These are phyloP conservation scores for Kalaharituber pfeilii DNA, from an alignment of 2,329 filamentous ascomycete genomes.

Conservation along the genomic window DNA sequence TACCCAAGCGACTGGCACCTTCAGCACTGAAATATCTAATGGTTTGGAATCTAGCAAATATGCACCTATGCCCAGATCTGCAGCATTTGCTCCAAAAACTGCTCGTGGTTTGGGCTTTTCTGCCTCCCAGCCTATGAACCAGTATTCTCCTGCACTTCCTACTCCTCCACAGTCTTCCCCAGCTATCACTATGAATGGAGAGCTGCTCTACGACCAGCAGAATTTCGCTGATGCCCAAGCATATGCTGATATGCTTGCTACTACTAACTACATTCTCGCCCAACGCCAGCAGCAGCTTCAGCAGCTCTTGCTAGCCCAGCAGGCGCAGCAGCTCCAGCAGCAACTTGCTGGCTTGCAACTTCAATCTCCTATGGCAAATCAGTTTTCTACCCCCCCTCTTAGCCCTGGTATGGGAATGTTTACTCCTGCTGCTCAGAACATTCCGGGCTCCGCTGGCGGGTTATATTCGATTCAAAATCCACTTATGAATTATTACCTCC, in stretches of 20 bases:
- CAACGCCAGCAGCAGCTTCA: conserved; percentile 71
- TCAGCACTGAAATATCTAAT: conserved; percentile 31
- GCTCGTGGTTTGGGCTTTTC: conserved; percentile 1
- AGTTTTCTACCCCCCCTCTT: conserved; percentile 19
- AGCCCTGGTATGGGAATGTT: conserved; percentile 19
- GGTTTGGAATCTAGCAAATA: conserved; percentile 23
- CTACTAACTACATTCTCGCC: conserved; percentile 79
- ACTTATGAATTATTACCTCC: conserved; percentile 52
- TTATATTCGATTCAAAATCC: conserved; percentile 74
- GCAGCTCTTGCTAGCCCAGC: conserved; percentile 28
- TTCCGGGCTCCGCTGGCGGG: conserved; percentile 31
- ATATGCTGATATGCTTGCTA: conserved; percentile 65
- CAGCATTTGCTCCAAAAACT: conserved; percentile 1
- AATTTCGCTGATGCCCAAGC: conserved; percentile 60
- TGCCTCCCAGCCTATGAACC: conserved; percentile 24
- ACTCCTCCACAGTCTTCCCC: conserved; percentile 20
- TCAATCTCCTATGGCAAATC: conserved; percentile 12
- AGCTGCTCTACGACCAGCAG: conserved; percentile 13
- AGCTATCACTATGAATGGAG: conserved; percentile 17
- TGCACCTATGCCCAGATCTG: conserved; percentile 16
- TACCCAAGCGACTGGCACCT: conserved; percentile 42
- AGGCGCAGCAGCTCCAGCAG: conserved; percentile 19
- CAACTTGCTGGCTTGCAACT: conserved; percentile 16
- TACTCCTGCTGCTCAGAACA: conserved; percentile 17
- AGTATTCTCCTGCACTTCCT: conserved; percentile 23